Percentiles rank a stretch among this genome's conserved stretches.
Evolutionary conservation across 2,329 filamentous ascomycete genomes (phyloP).

Genomic region (Fusarium hostae): DNA sequence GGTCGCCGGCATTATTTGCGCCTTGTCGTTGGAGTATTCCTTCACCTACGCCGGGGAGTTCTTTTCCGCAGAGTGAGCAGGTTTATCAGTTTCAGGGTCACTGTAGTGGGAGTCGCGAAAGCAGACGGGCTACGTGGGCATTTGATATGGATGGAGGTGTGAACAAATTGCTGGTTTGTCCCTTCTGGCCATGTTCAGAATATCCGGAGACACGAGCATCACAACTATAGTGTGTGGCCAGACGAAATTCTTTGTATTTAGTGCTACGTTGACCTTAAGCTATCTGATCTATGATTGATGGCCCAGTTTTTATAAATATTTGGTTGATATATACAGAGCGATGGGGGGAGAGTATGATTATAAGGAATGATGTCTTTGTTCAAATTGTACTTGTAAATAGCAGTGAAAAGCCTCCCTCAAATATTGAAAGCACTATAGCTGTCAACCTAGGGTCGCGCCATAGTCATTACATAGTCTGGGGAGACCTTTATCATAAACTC

Average conservation of each 20-base stretch:
- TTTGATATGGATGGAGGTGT: fast-evolving
- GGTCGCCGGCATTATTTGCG: fast-evolving
- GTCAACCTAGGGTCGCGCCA: neutral
- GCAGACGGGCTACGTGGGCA: neutral
- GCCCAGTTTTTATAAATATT: fast-evolving
- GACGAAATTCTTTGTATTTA: no score
- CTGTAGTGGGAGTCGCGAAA: fast-evolving
- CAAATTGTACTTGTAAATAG: fast-evolving
- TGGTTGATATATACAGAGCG: fast-evolving
- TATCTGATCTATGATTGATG: neutral
- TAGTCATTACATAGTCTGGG: neutral
- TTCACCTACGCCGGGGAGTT: fast-evolving
- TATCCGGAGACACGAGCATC: no score
- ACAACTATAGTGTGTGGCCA: fast-evolving
- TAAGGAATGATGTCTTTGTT: neutral
- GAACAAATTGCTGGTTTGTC: fast-evolving
- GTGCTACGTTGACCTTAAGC: neutral
- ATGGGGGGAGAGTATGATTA: fast-evolving
- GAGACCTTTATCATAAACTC: neutral
- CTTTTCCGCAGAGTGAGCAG: fast-evolving
- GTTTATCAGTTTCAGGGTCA: neutral
- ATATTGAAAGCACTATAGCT: neutral
- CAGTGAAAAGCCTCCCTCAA: neutral
- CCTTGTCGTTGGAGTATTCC: neutral
- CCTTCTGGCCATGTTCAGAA: neutral